Evolutionary conservation across 2,329 filamentous ascomycete species (phyloP).

Genomic region (Ascochyta fabae): DNA sequence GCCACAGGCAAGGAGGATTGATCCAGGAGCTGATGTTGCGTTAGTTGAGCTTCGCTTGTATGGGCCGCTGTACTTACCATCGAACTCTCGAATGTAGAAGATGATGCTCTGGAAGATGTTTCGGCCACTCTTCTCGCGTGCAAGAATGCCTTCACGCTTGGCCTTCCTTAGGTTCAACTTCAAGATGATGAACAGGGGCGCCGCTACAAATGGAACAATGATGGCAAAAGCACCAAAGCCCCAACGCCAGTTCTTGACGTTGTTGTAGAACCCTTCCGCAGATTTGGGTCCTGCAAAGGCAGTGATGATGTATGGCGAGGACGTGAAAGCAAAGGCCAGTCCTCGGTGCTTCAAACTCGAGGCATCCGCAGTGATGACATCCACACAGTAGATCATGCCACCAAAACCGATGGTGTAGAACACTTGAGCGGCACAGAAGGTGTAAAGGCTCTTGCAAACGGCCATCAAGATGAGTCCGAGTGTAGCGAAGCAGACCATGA

Average conservation of each 20-base stretch:
- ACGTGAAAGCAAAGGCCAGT: constrained; percentile 61
- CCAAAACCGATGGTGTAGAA: constrained; percentile 64
- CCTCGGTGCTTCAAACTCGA: constrained; percentile 65
- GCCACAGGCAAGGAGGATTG: constrained; percentile 52
- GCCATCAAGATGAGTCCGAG: constrained; percentile 69
- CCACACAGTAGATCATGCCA: constrained; percentile 64
- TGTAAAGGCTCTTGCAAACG: constrained; percentile 60
- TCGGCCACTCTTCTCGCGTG: constrained; percentile 52
- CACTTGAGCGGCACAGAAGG: constrained; percentile 32
- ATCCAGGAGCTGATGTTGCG: constrained; percentile 49
- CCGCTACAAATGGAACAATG: constrained; percentile 64
- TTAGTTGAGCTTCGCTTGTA: background rate
- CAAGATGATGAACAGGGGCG: constrained; percentile 65
- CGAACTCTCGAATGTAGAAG: constrained; percentile 48
- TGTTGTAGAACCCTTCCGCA: constrained; percentile 54
- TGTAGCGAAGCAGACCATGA: constrained; percentile 40
- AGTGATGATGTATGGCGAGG: constrained; percentile 29
- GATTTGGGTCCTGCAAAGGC: constrained; percentile 24
- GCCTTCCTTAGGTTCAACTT: constrained; percentile 59
- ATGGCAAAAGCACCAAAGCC: constrained; percentile 71
- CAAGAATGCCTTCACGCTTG: constrained; percentile 59
- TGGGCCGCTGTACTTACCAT: constrained; percentile 51
- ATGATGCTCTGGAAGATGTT: constrained; percentile 52
- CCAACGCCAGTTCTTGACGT: constrained; percentile 57
- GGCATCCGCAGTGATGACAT: constrained; percentile 68